Conservation (phyloP, 2,329 filamentous ascomycete genomes). For the Penicillium corylophilum region DNA sequence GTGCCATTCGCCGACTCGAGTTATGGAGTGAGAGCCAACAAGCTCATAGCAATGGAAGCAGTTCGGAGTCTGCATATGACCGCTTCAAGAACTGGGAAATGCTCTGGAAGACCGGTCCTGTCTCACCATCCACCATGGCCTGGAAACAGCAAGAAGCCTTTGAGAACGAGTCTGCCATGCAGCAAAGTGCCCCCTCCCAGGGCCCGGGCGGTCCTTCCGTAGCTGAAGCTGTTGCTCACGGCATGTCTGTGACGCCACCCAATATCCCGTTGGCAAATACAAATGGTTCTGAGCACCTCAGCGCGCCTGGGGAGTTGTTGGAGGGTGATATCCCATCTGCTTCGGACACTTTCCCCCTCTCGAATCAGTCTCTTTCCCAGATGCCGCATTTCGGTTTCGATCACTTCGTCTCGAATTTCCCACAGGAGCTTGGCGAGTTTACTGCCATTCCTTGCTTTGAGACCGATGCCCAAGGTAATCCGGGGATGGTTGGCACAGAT, state of each 20-base stretch:
- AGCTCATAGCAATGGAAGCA: constrained; percentile 30
- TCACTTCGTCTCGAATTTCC: constrained; percentile 42
- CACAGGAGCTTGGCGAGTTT: constrained; percentile 42
- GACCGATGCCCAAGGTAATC: constrained; percentile 27
- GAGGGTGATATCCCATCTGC: constrained; percentile 23
- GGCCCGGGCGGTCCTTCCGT: constrained; percentile 8
- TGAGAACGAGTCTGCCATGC: constrained; percentile 11
- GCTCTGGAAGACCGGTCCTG: constrained; percentile 46
- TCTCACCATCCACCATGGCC: constrained; percentile 33
- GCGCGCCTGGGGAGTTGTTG: constrained; percentile 15
- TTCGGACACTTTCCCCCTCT: constrained; percentile 29
- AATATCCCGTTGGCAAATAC: constrained; percentile 8
- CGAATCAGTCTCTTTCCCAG: constrained; percentile 30
- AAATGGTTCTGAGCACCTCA: constrained; percentile 6
- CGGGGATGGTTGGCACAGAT: constrained; percentile 20
- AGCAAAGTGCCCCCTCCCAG: constrained; percentile 10
- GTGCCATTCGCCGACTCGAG: constrained; percentile 49
- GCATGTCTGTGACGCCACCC: constrained; percentile 23
- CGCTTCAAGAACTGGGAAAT: constrained; percentile 55
- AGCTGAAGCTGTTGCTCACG: constrained; percentile 17
- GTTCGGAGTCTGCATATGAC: constrained; percentile 51
- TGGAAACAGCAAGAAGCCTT: constrained; percentile 25
- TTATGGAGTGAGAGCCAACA: constrained; percentile 41
- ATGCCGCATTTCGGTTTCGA: constrained; percentile 39
- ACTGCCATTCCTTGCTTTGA: constrained; percentile 43